Base-by-base conservation (phyloP, 2,329 filamentous ascomycete genomes). In the Fusarium annulatum region DNA sequence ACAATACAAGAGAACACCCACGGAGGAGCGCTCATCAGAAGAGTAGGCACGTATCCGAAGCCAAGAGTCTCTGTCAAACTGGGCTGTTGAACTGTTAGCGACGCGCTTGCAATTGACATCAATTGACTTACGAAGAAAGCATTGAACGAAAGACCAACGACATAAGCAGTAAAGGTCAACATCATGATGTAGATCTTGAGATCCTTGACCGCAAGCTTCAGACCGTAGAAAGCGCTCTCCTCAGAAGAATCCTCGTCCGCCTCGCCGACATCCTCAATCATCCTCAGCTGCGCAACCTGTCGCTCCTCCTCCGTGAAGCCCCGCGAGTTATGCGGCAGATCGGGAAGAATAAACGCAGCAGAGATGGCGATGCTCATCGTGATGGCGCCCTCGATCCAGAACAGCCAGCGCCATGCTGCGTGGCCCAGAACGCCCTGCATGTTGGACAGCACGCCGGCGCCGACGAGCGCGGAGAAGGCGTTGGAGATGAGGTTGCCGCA, bases 111-210 rank as follows among this genome's bases (percentile, higher is more conserved):
- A 3, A 41, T 57, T 4, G 15, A 2, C 28, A 12, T 5, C 16
- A 28, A 42, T 28, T 26, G 10, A 69, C 67, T 69, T 59, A 69
- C 67, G 79, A 90, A 90, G 79, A 89, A 91, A 45, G 87, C 87
- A 71, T 89, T 89, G 79, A 89, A 90, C 0, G 88, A 87, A 43
- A 85, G 79, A 6, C 89, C 89, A 10, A 90, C 84, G 12, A 91
- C 88, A 69, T 91, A 91, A 7, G 88, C 87, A 7, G 88, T 89
- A 64, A 91, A 88, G 3, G 88, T 89, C 11, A 91, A 62, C 85
- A 90, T 90, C 87, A 91, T 88, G 67, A 91, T 76, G 76, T 90
- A 92, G 69, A 91, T 89, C 82, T 91, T 91, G 71, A 82, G 21
- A 69, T 92, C 90, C 79, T 88, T 89, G 56, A 90, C 76, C 0